Base-by-base conservation (phyloP, 371 early-diverging fungal genomes). In the Dichotomocladium elegans region DNA sequence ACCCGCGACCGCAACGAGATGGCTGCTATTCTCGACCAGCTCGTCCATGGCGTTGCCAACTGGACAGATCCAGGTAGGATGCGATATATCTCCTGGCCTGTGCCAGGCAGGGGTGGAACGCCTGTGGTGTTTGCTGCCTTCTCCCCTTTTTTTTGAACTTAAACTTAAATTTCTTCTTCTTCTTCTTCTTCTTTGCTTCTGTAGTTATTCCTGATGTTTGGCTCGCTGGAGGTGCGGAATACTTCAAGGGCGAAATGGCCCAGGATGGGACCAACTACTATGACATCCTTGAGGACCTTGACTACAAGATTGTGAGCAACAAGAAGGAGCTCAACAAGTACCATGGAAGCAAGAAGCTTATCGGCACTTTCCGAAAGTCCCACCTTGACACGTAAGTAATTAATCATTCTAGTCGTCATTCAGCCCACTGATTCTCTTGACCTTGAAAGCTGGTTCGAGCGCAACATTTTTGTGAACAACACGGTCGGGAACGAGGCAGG, bases 381-480 rank as follows among this genome's bases (percentile, higher is more conserved):
- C 66, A 79, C 74, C 67, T 89, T 74, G 85, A 88, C 65, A 77
- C 78, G 68, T 61, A 68, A 48, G 68, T 60, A 22, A 17, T 31
- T 21, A n/a, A 9, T 22, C 40, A 17, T 34, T n/a, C n/a, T n/a
- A n/a, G n/a, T n/a, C n/a, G n/a, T n/a, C n/a, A n/a, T n/a, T n/a
- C n/a, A n/a, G n/a, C n/a, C n/a, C n/a, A n/a, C n/a, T n/a, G n/a
- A n/a, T n/a, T n/a, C n/a, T n/a, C n/a, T n/a, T n/a, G n/a, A n/a
- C n/a, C n/a, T n/a, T n/a, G n/a, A n/a, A 46, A 63, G 58, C 47
- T 89, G 87, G 87, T 53, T 83, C 60, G 90, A 87, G 57, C 83
- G 89, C 51, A 80, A 80, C 51, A 53, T 87, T 53, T 80, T 70
- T 63, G 75, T 72, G 46, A 68, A 70, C 60, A 82, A 81, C 61